phyloP scores from a whole-genome alignment of 306 rosid genomes.

The Quercus mongolica region DNA sequence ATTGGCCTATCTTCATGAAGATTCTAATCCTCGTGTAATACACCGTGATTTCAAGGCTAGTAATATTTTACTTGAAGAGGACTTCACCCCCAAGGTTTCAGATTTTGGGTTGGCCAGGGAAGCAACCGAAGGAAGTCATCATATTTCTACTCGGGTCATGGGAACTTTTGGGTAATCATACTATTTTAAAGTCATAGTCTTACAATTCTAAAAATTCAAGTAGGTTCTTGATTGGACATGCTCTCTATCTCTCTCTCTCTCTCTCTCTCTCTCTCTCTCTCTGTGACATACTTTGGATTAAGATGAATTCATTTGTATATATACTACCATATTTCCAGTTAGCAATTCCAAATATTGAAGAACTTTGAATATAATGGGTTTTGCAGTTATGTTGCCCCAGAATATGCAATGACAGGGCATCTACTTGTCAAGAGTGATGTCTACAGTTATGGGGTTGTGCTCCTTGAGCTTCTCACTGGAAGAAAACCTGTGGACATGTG shows the following conservation, averaged over 20 bases:
- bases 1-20: constrained; percentile 95
- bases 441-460: constrained; percentile 95
- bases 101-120: constrained; percentile 98
- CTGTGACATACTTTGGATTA: background rate
- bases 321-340: background rate
- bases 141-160: constrained; percentile 90
- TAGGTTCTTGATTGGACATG: background rate
- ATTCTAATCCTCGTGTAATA: constrained; percentile 93
- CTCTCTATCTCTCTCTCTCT: background rate
- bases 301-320: background rate
- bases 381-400: constrained; percentile 95
- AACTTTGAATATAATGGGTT: constrained; percentile 6
- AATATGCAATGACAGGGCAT: constrained; percentile 99
- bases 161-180: constrained; percentile 86
- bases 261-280: background rate
- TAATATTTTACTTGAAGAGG: constrained; percentile 83
- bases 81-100: constrained; percentile 93
- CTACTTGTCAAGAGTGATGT: constrained; percentile 96
- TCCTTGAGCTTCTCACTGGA: constrained; percentile 91
- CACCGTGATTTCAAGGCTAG: constrained; percentile 97
- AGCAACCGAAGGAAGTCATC: constrained; percentile 88
- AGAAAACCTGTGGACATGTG: constrained; percentile 94
- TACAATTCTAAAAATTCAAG: background rate
- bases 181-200: background rate
- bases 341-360: constrained; percentile 18